A percentile compares a stretch with the other conserved stretches of the same genome.
phyloP scores from a whole-genome alignment of 2,329 filamentous ascomycete genomes.

The Zalaria sp. region DNA sequence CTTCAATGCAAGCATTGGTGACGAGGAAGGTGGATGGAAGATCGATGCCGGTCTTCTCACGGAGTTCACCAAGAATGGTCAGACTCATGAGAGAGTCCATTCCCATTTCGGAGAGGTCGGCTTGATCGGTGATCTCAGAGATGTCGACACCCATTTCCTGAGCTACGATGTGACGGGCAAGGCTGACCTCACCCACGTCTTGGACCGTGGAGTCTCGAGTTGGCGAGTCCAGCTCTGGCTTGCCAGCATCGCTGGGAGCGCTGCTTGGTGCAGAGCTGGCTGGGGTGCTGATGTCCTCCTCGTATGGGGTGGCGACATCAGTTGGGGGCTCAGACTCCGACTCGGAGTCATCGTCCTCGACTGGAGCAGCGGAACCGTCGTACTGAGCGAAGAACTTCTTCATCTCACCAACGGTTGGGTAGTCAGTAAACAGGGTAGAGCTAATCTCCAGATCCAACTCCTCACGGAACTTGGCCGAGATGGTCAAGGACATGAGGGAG shows the following conservation, averaged over 20 bases:
- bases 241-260: constrained; percentile 25
- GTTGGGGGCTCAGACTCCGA: constrained; percentile 27
- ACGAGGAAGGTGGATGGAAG: constrained; percentile 42
- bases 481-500: constrained; percentile 46
- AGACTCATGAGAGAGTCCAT: constrained; percentile 41
- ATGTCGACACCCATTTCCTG: constrained; percentile 54
- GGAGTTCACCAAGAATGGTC: constrained; percentile 35
- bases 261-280: constrained; percentile 32
- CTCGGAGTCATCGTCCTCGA: constrained; percentile 21
- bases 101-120: constrained; percentile 46
- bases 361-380: constrained; percentile 27
- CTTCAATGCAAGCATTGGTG: constrained; percentile 47
- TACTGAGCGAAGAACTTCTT: constrained; percentile 40
- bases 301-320: constrained; percentile 28
- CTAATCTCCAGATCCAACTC: constrained; percentile 45
- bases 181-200: constrained; percentile 25
- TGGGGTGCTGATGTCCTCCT: constrained; percentile 29
- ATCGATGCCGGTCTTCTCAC: constrained; percentile 35
- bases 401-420: constrained; percentile 45
- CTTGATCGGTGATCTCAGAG: constrained; percentile 36
- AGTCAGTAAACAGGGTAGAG: constrained; percentile 45
- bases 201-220: constrained; percentile 17
- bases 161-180: constrained; percentile 35
- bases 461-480: constrained; percentile 48
- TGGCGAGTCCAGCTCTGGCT: constrained; percentile 20